A percentile compares a stretch with the other conserved stretches of the same genome.
Evolutionary conservation across 148 eudicot genomes (phyloP).

Genomic region (Rhododendron simsii): DNA sequence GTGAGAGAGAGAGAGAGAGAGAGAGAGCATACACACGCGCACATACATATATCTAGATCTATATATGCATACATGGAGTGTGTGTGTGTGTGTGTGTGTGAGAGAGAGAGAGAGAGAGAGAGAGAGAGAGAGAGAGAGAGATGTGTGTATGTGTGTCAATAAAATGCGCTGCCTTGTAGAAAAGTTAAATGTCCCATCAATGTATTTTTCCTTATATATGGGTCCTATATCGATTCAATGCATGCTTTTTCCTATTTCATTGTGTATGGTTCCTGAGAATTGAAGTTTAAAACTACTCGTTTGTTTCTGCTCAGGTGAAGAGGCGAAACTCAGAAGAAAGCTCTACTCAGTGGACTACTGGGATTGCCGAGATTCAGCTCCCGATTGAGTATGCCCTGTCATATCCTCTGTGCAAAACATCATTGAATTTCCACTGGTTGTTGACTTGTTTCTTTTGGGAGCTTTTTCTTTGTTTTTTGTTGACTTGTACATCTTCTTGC

Average conservation of each 20-base stretch:
- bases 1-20: too few species aligned
- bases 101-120: too few species aligned
- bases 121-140: too few species aligned
- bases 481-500: background rate
- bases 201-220: background rate
- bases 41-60: too few species aligned
- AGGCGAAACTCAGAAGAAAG: conserved; percentile 84
- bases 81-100: too few species aligned
- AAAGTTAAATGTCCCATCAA: background rate
- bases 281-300: background rate
- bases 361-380: conserved; percentile 96
- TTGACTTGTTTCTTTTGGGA: background rate
- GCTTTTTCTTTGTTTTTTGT: background rate
- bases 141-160: too few species aligned
- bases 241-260: background rate
- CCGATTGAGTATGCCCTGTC: conserved; percentile 75
- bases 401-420: background rate
- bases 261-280: background rate
- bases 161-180: background rate
- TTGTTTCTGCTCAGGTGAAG: conserved; percentile 50
- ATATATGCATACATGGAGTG: too few species aligned
- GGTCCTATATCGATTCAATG: background rate
- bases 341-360: conserved; percentile 99
- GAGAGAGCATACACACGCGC: too few species aligned
- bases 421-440: background rate